A percentile compares a stretch with the other conserved stretches of the same genome.
Evolutionary conservation across 1,284 basidiomycete genomes (phyloP).

Genomic region (Ceraceosorus guamensis): DNA sequence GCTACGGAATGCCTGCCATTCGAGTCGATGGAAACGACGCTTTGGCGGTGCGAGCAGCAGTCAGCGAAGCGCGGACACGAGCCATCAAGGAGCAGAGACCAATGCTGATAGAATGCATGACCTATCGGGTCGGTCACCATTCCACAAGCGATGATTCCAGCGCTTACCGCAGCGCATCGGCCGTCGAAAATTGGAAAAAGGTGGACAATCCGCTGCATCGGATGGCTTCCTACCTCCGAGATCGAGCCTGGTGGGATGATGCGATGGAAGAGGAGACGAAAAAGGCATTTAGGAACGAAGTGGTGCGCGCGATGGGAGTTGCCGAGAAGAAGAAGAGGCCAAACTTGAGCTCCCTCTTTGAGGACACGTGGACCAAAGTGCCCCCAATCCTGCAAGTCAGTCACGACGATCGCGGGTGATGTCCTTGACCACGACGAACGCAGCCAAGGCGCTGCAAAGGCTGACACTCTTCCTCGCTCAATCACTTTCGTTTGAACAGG

Average conservation of each 20-base stretch:
- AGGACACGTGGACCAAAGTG: constrained; percentile 63
- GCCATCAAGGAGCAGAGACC: constrained; percentile 68
- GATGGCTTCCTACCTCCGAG: constrained; percentile 69
- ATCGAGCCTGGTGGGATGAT: constrained; percentile 74
- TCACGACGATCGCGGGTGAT: background rate
- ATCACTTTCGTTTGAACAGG: constrained; percentile 48
- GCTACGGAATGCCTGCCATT: constrained; percentile 65
- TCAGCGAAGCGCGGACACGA: constrained; percentile 67
- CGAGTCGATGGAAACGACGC: constrained; percentile 89
- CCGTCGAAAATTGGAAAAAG: constrained; percentile 9
- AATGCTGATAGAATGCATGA: constrained; percentile 68
- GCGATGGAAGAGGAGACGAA: constrained; percentile 67
- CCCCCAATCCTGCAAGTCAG: constrained; percentile 53
- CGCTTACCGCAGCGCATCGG: constrained; percentile 58
- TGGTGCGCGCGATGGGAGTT: constrained; percentile 68
- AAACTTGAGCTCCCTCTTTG: constrained; percentile 71
- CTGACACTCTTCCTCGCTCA: background rate
- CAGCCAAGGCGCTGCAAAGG: background rate
- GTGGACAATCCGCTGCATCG: constrained; percentile 76
- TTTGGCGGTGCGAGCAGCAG: constrained; percentile 74
- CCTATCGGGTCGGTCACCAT: constrained; percentile 69
- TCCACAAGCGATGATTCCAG: constrained; percentile 90
- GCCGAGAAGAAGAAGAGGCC: constrained; percentile 67
- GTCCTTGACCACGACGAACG: background rate
- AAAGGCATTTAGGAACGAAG: constrained; percentile 62